A percentile compares a stretch with the other conserved stretches of the same genome.
Conservation (phyloP, 2,329 filamentous ascomycete species). For the Aspergillus intermedius region DNA sequence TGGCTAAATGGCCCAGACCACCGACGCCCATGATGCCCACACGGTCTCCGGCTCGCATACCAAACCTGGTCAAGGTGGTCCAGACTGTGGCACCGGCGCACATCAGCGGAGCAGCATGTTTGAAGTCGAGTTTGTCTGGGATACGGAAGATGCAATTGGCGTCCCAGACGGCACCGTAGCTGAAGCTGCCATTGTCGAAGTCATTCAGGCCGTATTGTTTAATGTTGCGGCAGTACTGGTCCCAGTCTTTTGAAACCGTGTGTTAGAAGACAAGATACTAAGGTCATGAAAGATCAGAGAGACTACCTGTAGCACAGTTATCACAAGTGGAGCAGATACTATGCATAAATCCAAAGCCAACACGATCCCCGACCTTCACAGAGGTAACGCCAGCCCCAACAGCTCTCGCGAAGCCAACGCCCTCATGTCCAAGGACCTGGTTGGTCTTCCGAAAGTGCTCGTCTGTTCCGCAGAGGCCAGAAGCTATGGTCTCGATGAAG, state of each 20-base stretch:
- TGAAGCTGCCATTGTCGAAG: conserved; percentile 26
- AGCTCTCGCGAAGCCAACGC: conserved; percentile 44
- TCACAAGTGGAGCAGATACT: conserved; percentile 24
- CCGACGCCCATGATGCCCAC: conserved; percentile 65
- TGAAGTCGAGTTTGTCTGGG: conserved; percentile 17
- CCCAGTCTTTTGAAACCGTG: conserved; percentile 5
- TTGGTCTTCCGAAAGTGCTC: conserved; percentile 12
- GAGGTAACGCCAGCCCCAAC: conserved; percentile 39
- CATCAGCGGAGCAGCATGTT: conserved; percentile 25
- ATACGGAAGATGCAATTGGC: conserved; percentile 16
- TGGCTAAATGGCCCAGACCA: conserved; percentile 63
- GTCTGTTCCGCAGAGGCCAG: conserved; percentile 20
- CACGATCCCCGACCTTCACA: conserved; percentile 38
- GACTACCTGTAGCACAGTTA: conserved; percentile 19
- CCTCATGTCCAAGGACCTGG: conserved; percentile 47
- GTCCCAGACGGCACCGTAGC: conserved; percentile 22
- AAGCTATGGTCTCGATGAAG: conserved; percentile 16
- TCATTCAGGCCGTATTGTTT: conserved; percentile 22
- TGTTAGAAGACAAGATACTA: neutral
- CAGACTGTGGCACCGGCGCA: conserved; percentile 33
- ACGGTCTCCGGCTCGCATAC: conserved; percentile 57
- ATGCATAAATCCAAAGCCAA: conserved; percentile 27
- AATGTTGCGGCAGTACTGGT: conserved; percentile 19
- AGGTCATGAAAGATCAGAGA: neutral
- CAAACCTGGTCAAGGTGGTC: conserved; percentile 55